Evolutionary conservation across 306 rosid genomes (phyloP), one percentile per base, ranked within the genome.

Genomic region (Malus orientalis): DNA sequence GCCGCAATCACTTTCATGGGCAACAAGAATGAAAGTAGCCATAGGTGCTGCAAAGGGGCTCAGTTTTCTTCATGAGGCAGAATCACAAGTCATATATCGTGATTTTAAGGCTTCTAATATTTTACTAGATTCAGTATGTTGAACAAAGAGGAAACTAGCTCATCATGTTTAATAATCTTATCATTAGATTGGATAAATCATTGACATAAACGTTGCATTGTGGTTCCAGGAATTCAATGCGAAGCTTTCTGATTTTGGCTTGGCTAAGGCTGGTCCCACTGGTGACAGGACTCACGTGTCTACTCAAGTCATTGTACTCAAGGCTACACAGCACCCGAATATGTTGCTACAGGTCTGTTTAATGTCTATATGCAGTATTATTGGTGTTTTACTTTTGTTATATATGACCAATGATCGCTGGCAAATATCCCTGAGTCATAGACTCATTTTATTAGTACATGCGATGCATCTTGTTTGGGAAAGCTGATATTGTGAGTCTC

Each of bases 261-360:
- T 95, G 84, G 99, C 97, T 1, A 95, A 92, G 85, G 97, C 87
- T 3, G 99, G 99, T 73, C 99, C 99, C 38, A 90, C 97, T 19
- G 99, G 99, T 59, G 97, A 92, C 84, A 80, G 89, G 82, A 95
- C 99, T 77, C 99, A 95, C 49, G 99, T 95, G 8, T 89, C 99
- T 72, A 95, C 99, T 60, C 97, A 88, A 83, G 97, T 92, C 74
- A 82, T 95, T 97, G 99, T 14, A 95, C 99, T 68, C 96, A 88
- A 15, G 97, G 99, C 83, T 95, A 95, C 69, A 97, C 97, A 1
- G 99, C 97, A 58, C 99, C 99, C 19, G 97, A 95, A 84, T 95
- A 95, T 83, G 90, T 95, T 73, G 96, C 99, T 32, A 95, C 99
- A 78, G 99, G 99, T 95, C 19, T 62, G 81, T 85, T 70, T 78